A percentile compares a stretch with the other conserved stretches of the same genome.
Evolutionary conservation across 148 eudicot species (phyloP).

Genomic region (Rhododendron ferrugineum): DNA sequence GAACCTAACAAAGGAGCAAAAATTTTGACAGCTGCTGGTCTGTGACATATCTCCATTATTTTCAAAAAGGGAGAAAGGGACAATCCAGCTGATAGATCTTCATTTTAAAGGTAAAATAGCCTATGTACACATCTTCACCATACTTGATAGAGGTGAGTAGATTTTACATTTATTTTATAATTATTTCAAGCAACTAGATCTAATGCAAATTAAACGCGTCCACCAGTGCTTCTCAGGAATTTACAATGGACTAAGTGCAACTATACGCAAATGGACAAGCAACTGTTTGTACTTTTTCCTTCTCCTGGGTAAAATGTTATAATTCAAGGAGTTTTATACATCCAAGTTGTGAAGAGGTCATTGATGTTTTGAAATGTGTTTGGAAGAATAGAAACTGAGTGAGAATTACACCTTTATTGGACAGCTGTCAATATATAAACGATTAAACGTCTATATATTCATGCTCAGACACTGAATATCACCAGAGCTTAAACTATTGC

Average conservation of each 20-base stretch:
- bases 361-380: background rate
- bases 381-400: background rate
- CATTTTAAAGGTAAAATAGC: background rate
- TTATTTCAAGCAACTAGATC: background rate
- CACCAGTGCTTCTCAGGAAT: background rate
- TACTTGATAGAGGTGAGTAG: background rate
- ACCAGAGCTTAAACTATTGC: background rate
- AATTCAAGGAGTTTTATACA: background rate
- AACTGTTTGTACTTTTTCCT: background rate
- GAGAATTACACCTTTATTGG: background rate
- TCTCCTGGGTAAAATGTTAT: background rate
- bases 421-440: too few relatives aligned
- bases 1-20: background rate
- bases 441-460: background rate
- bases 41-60: background rate
- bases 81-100: background rate
- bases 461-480: background rate
- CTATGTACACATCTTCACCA: background rate
- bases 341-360: background rate
- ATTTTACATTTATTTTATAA: background rate
- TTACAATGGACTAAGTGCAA: background rate
- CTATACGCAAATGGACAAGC: background rate
- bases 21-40: background rate
- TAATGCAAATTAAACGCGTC: background rate
- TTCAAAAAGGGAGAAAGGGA: background rate